Evolutionary conservation across 1,139 yeast species (phyloP), one percentile per base, ranked within the genome.

Genomic region (Suzukiozyma palmioleophila): DNA sequence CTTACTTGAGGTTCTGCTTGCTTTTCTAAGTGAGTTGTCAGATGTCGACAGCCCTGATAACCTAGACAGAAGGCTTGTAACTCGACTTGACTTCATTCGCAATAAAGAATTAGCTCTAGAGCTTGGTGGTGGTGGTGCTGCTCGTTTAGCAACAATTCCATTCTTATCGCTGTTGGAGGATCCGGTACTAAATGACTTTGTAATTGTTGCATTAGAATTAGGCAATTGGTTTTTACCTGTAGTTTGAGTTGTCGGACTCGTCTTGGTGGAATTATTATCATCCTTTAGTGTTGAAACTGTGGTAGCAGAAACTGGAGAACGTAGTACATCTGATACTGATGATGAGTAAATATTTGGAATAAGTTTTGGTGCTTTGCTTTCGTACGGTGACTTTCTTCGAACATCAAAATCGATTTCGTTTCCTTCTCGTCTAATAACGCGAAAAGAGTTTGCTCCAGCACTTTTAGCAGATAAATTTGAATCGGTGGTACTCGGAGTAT

Each of bases 351-450:
- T 70, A 43, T 67, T 70, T 7, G 73, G 69, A 26, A 69, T 69
- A 35, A 64, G 49, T 40, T 68, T 68, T 0, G 76, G 75, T 1
- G 72, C 63, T 39, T 67, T 69, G 3, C 60, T 47, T 33, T 73
- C 80, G 51, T 77, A 84, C 1, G 95, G 95, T 0, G 95, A 82
- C 38, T 81, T 79, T 33, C 95, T 65, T 40, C 90, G 69, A 51
- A 86, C 82, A 52, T 87, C 94, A 56, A 87, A 86, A 60, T 88
- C 89, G 42, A 87, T 85, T 53, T 84, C 94, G 24, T 77, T 65
- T 12, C 75, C 74, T 8, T 38, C 43, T 26, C 45, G 44, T 28
- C 90, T 61, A 11, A 86, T 71, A 0, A 86, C 84, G 45, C 83
- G 72, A 54, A 87, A 86, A 0, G 86, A 66, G 41, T 66, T 69